phyloP scores from a whole-genome alignment of 345 rosid genomes.

The Salix caprea region DNA sequence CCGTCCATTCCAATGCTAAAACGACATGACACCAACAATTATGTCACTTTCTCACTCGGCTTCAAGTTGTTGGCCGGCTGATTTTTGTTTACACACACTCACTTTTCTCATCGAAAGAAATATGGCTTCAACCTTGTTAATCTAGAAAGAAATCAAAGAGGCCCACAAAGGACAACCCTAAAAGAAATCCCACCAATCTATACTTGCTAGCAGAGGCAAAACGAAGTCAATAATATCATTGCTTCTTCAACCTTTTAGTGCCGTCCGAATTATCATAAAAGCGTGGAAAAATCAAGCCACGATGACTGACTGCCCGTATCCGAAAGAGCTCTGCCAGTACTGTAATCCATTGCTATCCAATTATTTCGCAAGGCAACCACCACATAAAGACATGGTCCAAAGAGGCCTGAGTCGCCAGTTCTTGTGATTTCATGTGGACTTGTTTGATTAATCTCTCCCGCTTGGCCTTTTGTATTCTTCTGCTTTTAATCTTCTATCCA shows the following conservation, averaged over 20 bases:
- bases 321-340: not conserved
- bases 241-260: conserved; percentile 6
- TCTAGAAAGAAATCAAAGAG: not conserved
- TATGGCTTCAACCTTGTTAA: not conserved
- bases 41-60: no score
- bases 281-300: not conserved
- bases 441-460: conserved; percentile 9
- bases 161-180: not conserved
- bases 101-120: no score
- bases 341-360: not conserved
- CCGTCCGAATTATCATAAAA: not conserved
- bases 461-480: not conserved
- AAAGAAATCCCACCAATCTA: not conserved
- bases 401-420: not conserved
- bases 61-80: no score
- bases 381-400: conserved; percentile 20
- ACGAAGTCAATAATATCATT: not conserved
- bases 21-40: no score
- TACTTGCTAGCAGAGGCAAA: not conserved
- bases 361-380: conserved; percentile 9
- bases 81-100: no score
- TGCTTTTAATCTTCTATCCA: not conserved
- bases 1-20: no score
- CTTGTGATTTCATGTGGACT: conserved; percentile 18
- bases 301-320: not conserved